A percentile compares a stretch with the other conserved stretches of the same genome.
Conservation (phyloP, 768 basidiomycete genomes). For the Pleurotus salmoneostramineus region DNA sequence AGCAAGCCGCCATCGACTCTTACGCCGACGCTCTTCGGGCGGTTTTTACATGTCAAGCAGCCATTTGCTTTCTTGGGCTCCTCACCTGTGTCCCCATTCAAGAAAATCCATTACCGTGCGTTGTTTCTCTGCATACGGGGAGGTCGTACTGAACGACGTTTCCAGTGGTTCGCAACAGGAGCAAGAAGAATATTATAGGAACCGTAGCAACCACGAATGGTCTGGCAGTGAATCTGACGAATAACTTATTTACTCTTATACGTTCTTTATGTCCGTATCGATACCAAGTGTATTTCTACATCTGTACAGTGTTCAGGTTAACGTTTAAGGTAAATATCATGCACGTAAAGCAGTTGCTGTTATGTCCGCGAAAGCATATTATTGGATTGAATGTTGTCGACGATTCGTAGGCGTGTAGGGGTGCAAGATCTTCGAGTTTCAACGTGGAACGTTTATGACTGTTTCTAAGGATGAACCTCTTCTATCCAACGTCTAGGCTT, state of each 20-base stretch:
- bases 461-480: slow-evolving; percentile 46
- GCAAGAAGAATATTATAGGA: slow-evolving; percentile 48
- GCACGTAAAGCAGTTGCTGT: too few relatives aligned
- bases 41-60: slow-evolving; percentile 80
- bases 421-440: too few relatives aligned
- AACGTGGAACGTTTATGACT: slow-evolving; percentile 14
- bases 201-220: slow-evolving; percentile 13
- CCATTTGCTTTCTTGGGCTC: slow-evolving; percentile 61
- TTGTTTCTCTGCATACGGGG: not conserved
- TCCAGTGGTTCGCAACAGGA: slow-evolving; percentile 63
- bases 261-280: slow-evolving; percentile 1
- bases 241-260: not conserved
- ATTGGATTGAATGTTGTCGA: too few relatives aligned
- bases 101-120: slow-evolving; percentile 64
- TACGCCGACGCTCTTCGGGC: slow-evolving; percentile 77
- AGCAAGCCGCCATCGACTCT: slow-evolving; percentile 64
- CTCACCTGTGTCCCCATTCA: slow-evolving; percentile 72
- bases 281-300: slow-evolving; percentile 8
- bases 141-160: slow-evolving; percentile 8
- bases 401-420: too few relatives aligned
- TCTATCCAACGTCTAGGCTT: slow-evolving; percentile 79
- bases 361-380: too few relatives aligned
- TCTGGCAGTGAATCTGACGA: not conserved
- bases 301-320: not conserved
- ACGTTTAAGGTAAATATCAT: too few relatives aligned